Conservation (phyloP, 78 protist species). For the Dictyostelium purpureum region DNA sequence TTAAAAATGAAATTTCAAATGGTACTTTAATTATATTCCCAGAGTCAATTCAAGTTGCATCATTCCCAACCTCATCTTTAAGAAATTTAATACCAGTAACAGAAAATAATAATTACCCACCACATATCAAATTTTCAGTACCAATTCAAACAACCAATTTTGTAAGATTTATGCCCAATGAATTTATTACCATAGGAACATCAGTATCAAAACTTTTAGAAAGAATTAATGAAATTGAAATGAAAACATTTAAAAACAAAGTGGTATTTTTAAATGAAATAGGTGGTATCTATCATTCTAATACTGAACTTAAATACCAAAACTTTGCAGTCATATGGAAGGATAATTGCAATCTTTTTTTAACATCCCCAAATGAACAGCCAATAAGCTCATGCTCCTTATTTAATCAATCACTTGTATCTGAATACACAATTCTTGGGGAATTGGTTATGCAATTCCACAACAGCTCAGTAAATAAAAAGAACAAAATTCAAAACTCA, state of each 20-base stretch:
- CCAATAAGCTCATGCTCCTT: slow-evolving; percentile 39
- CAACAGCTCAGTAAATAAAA: not conserved
- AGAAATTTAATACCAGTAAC: slow-evolving; percentile 9
- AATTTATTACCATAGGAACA: not conserved
- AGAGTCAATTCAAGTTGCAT: not conserved
- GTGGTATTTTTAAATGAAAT: slow-evolving; percentile 7
- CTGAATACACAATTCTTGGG: not conserved
- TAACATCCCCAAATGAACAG: not conserved
- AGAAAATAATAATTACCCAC: not conserved
- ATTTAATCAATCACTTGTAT: slow-evolving; percentile 1
- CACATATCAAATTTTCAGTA: slow-evolving; percentile 30
- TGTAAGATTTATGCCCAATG: slow-evolving; percentile 38
- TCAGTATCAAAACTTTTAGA: not conserved
- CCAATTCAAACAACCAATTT: slow-evolving; percentile 39
- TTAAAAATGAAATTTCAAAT: slow-evolving; percentile 3
- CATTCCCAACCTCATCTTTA: slow-evolving; percentile 13
- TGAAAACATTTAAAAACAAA: not conserved
- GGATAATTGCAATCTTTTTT: not conserved
- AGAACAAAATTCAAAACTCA: not conserved
- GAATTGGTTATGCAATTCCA: not conserved
- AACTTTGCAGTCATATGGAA: slow-evolving; percentile 32
- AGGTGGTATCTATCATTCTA: slow-evolving; percentile 24
- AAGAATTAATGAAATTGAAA: not conserved
- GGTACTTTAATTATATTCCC: not conserved
- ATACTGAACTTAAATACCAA: not conserved